phyloP scores from a whole-genome alignment of 805 yeast species.

The Ogataea pignaliae region DNA sequence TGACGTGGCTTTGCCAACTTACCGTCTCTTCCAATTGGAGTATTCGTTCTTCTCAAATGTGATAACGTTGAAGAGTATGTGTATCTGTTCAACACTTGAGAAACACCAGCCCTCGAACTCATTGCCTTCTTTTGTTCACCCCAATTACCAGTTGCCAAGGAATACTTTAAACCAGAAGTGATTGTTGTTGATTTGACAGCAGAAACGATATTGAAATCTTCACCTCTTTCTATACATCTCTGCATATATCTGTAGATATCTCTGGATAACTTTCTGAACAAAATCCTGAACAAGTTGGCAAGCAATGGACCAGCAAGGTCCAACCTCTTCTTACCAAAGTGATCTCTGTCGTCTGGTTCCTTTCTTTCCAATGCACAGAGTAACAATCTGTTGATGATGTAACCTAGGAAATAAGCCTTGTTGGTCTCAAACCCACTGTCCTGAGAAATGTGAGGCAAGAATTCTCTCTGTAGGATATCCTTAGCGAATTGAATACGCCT shows the following conservation, averaged over 20 bases:
- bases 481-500: slow-evolving; percentile 98
- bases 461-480: slow-evolving; percentile 93
- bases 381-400: slow-evolving; percentile 93
- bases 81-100: slow-evolving; percentile 96
- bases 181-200: slow-evolving; percentile 97
- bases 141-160: slow-evolving; percentile 99
- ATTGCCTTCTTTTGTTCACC: slow-evolving; percentile 99
- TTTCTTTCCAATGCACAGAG: slow-evolving; percentile 95
- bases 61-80: slow-evolving; percentile 98
- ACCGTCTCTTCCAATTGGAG: slow-evolving; percentile 99
- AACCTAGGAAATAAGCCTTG: slow-evolving; percentile 95
- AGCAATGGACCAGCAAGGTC: slow-evolving; percentile 98
- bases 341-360: slow-evolving; percentile 99
- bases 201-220: slow-evolving; percentile 91
- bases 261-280: slow-evolving; percentile 90
- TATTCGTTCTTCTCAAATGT: slow-evolving; percentile 97
- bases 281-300: slow-evolving; percentile 90
- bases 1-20: slow-evolving; percentile 98
- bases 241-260: slow-evolving; percentile 98
- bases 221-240: slow-evolving; percentile 96
- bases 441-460: slow-evolving; percentile 95
- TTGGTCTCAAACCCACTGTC: slow-evolving; percentile 95
- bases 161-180: slow-evolving; percentile 95
- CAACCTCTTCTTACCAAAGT: slow-evolving; percentile 96
- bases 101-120: slow-evolving; percentile 98